These are phyloP conservation scores for Juglanconis oblonga DNA, from an alignment of 2,329 filamentous ascomycete genomes.

Conservation along the genomic window DNA sequence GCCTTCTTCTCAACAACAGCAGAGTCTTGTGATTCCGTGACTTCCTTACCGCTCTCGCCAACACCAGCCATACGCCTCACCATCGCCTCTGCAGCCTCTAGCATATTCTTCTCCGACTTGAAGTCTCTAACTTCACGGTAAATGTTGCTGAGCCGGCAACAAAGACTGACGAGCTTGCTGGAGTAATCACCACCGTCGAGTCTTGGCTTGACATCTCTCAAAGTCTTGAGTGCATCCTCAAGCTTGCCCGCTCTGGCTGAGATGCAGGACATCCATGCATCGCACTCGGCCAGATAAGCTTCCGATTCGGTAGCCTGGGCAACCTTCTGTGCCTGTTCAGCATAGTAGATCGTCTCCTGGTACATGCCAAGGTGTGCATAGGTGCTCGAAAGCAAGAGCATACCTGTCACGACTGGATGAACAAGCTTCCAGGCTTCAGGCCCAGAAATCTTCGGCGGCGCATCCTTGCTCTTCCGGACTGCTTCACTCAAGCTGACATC, in stretches of 20 bases:
- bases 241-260: conserved; percentile 57
- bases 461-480: conserved; percentile 22
- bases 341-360: conserved; percentile 83
- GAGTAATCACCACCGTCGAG: conserved; percentile 46
- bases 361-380: conserved; percentile 85
- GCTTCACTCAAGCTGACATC: conserved; percentile 19
- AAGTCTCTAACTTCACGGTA: conserved; percentile 48
- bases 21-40: not conserved
- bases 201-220: conserved; percentile 50
- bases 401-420: conserved; percentile 66
- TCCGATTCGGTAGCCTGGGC: conserved; percentile 65
- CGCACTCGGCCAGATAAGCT: conserved; percentile 53
- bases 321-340: conserved; percentile 77
- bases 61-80: conserved; percentile 32
- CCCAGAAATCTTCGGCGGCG: conserved; percentile 40
- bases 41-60: not conserved
- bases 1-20: conserved; percentile 35
- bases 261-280: conserved; percentile 53
- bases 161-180: conserved; percentile 42
- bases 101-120: conserved; percentile 40
- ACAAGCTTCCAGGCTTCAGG: conserved; percentile 80
- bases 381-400: conserved; percentile 71
- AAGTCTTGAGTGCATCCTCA: conserved; percentile 54
- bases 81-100: conserved; percentile 48
- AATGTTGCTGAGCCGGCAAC: conserved; percentile 55